Evolutionary conservation across 495 filamentous ascomycete species (phyloP).

Genomic region (Daldinia caldariorum): DNA sequence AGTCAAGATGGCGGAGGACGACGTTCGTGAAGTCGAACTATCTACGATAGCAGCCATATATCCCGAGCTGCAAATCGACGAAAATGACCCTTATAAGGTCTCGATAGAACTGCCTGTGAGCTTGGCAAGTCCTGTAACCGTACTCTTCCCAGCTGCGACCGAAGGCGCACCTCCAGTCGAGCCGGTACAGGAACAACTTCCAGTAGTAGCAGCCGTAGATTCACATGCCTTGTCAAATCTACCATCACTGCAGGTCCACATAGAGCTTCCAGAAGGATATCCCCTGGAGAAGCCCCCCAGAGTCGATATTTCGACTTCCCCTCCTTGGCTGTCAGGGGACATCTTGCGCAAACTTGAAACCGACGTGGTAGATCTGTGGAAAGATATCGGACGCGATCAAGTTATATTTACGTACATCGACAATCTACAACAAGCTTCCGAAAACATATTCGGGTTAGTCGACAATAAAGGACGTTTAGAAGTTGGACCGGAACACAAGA

Average conservation of each 20-base stretch:
- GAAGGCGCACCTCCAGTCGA: conserved; percentile 50
- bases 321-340: conserved; percentile 74
- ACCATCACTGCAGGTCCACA: conserved; percentile 74
- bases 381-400: conserved; percentile 78
- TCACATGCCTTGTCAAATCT: conserved; percentile 76
- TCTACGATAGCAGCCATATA: conserved; percentile 87
- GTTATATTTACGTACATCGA: conserved; percentile 90
- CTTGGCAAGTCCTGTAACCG: conserved; percentile 71
- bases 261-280: conserved; percentile 79
- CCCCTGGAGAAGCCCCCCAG: conserved; percentile 72
- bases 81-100: conserved; percentile 68
- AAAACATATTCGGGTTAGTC: conserved; percentile 77
- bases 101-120: conserved; percentile 77
- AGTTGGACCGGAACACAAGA: conserved; percentile 69
- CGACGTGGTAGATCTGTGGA: conserved; percentile 76
- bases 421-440: conserved; percentile 80
- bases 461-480: conserved; percentile 62
- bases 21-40: conserved; percentile 82
- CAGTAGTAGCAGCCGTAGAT: conserved; percentile 51
- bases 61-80: conserved; percentile 77
- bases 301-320: conserved; percentile 69
- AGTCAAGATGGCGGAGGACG: conserved; percentile 59
- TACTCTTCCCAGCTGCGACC: conserved; percentile 70
- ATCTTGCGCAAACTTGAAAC: conserved; percentile 66
- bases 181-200: conserved; percentile 22